These are phyloP conservation scores for Vickermania ingenoplastis DNA, from an alignment of 208 protist genomes.

Conservation along the genomic window DNA sequence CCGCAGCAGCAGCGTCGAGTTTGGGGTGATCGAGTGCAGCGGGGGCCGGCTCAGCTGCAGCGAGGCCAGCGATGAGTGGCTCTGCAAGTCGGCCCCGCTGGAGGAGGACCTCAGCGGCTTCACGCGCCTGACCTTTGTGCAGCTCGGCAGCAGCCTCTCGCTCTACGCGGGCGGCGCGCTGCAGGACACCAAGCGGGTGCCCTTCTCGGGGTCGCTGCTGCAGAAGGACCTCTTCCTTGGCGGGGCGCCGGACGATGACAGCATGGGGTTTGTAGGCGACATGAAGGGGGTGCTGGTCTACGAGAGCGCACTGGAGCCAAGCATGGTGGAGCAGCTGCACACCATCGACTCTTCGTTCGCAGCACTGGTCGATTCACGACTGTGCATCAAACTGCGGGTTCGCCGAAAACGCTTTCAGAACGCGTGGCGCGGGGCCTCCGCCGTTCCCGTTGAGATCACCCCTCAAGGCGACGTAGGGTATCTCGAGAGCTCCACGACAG, in stretches of 20 bases:
- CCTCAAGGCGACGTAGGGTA: constrained; percentile 38
- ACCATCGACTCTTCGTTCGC: constrained; percentile 20
- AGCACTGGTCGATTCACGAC: constrained; percentile 23
- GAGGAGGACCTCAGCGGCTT: constrained; percentile 28
- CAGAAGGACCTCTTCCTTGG: constrained; percentile 56
- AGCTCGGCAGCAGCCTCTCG: constrained; percentile 33
- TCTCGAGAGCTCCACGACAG: constrained; percentile 11
- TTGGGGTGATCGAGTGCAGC: constrained; percentile 31
- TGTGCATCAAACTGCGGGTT: constrained; percentile 22
- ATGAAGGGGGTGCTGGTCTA: constrained; percentile 65
- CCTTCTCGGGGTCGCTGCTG: constrained; percentile 22
- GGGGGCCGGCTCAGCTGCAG: constrained; percentile 11
- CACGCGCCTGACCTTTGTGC: constrained; percentile 69
- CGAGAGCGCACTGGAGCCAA: constrained; percentile 39
- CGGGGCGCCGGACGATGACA: constrained; percentile 27
- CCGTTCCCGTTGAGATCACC: constrained; percentile 22
- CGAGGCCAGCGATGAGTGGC: constrained; percentile 5
- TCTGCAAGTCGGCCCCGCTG: constrained; percentile 25
- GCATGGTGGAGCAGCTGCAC: constrained; percentile 41
- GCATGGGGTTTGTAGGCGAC: constrained; percentile 43
- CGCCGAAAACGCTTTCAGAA: constrained; percentile 29
- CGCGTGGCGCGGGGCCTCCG: constrained; percentile 12
- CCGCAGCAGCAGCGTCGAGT: constrained; percentile 29
- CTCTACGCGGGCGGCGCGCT: constrained; percentile 59
- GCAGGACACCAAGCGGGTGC: constrained; percentile 24